phyloP scores from a whole-genome alignment of 805 yeast species.

The Suhomyces pyralidae region DNA sequence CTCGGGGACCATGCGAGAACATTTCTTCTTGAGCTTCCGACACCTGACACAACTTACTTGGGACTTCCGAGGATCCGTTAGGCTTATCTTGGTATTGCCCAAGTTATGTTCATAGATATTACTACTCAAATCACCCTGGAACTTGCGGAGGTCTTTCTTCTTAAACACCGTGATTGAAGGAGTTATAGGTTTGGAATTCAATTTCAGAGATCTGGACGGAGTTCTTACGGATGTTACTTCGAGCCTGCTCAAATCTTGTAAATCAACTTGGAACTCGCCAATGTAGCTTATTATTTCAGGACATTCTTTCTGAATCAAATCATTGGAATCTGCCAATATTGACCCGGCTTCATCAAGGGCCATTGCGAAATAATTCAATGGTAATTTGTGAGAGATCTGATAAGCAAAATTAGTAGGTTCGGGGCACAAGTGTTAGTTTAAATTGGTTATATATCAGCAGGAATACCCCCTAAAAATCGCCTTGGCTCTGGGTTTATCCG shows the following conservation, averaged over 20 bases:
- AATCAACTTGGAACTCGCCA: conserved; percentile 19
- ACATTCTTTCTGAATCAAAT: conserved; percentile 7
- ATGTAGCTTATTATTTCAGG: conserved; percentile 20
- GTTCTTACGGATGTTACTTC: neutral
- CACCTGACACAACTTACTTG: conserved; percentile 30
- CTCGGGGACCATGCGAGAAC: conserved; percentile 30
- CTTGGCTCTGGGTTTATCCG: neutral
- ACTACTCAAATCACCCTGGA: conserved; percentile 4
- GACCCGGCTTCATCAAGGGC: neutral
- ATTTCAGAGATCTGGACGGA: conserved; percentile 1
- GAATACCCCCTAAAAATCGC: neutral
- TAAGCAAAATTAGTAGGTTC: neutral
- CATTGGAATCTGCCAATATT: conserved; percentile 5
- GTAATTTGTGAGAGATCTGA: neutral
- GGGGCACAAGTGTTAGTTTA: neutral
- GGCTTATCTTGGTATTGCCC: conserved; percentile 17
- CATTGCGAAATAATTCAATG: neutral
- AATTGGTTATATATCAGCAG: neutral
- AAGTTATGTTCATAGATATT: conserved; percentile 22
- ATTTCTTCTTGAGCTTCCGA: conserved; percentile 29
- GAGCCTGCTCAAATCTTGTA: conserved; percentile 2
- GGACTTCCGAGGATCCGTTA: conserved; percentile 18
- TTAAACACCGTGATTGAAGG: conserved; percentile 26
- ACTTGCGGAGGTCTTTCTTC: conserved; percentile 22
- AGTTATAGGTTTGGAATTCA: neutral